These are phyloP conservation scores for Oldenlandia corymbosa DNA, from an alignment of 257 asterid species.

Conservation along the genomic window DNA sequence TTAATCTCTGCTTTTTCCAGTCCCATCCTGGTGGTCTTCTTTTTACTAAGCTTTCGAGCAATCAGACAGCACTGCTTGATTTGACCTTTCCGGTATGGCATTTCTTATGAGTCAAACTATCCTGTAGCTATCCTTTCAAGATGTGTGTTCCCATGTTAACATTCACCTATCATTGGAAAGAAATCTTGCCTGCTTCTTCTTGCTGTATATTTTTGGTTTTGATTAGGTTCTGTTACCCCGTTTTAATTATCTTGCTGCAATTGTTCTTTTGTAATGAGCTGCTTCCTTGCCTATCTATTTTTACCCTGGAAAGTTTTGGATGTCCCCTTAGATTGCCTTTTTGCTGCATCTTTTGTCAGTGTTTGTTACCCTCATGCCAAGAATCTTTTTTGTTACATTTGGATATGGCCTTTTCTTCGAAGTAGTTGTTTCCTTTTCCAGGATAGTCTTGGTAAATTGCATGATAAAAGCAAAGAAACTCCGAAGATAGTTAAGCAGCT, in stretches of 20 bases:
- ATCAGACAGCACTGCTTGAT: conserved; percentile 89
- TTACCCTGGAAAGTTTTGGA: too few relatives aligned
- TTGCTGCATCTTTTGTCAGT: too few relatives aligned
- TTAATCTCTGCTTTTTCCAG: conserved; percentile 31
- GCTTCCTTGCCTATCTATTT: too few relatives aligned
- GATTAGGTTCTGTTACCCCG: too few relatives aligned
- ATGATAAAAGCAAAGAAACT: conserved; percentile 80
- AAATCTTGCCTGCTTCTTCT: background rate
- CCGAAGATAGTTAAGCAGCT: conserved; percentile 83
- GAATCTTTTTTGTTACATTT: background rate
- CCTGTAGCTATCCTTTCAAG: background rate
- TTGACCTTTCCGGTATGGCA: conserved; percentile 79
- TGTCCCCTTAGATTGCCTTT: too few relatives aligned
- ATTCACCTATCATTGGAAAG: too few relatives aligned
- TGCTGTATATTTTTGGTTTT: background rate
- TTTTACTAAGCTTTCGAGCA: conserved; percentile 81
- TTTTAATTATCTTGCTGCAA: too few relatives aligned
- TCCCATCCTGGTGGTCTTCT: conserved; percentile 79
- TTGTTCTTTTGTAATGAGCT: too few relatives aligned
- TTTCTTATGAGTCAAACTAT: background rate
- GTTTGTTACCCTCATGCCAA: too few relatives aligned
- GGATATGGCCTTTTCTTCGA: background rate
- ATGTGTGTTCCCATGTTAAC: background rate
- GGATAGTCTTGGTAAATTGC: conserved; percentile 78
- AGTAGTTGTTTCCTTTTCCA: conserved; percentile 13